Evolutionary conservation across 2,329 filamentous ascomycete genomes (phyloP).

Genomic region (Aspergillus piperis): DNA sequence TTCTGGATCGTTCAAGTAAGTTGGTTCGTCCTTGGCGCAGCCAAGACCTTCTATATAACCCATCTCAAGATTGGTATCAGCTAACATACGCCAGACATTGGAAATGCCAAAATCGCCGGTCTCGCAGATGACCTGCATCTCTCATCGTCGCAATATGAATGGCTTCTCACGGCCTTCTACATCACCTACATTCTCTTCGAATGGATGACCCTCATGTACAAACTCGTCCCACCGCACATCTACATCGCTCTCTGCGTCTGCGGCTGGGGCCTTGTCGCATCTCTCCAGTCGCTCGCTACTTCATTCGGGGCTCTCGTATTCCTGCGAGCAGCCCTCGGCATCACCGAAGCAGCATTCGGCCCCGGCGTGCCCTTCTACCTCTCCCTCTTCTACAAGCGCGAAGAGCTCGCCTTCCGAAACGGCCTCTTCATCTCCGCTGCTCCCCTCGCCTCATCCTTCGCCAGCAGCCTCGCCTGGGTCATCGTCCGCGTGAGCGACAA

Average conservation of each 20-base stretch:
- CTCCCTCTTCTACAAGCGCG: conserved; percentile 62
- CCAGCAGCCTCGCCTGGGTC: conserved; percentile 73
- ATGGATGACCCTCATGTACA: conserved; percentile 67
- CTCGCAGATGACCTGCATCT: conserved; percentile 56
- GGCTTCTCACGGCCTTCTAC: conserved; percentile 64
- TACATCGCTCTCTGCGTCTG: conserved; percentile 65
- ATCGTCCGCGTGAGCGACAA: conserved; percentile 69
- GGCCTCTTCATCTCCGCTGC: conserved; percentile 82
- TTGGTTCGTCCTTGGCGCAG: conserved; percentile 23
- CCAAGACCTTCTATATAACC: not conserved
- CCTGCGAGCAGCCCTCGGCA: conserved; percentile 50
- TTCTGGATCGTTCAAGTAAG: conserved; percentile 81
- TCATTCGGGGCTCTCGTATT: conserved; percentile 60
- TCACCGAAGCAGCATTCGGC: conserved; percentile 63
- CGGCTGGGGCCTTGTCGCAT: conserved; percentile 77
- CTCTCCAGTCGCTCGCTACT: conserved; percentile 67
- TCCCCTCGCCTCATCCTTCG: conserved; percentile 65
- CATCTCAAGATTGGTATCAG: not conserved
- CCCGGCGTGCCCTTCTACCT: conserved; percentile 66
- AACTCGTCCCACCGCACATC: conserved; percentile 60
- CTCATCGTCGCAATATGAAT: conserved; percentile 60
- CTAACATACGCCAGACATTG: conserved; percentile 50
- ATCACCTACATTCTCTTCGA: conserved; percentile 66
- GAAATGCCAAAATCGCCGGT: conserved; percentile 64
- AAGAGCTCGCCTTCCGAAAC: conserved; percentile 80